A percentile compares a stretch with the other conserved stretches of the same genome.
Conservation (phyloP, 2,329 filamentous ascomycete genomes). For the Colletotrichum coccodes region DNA sequence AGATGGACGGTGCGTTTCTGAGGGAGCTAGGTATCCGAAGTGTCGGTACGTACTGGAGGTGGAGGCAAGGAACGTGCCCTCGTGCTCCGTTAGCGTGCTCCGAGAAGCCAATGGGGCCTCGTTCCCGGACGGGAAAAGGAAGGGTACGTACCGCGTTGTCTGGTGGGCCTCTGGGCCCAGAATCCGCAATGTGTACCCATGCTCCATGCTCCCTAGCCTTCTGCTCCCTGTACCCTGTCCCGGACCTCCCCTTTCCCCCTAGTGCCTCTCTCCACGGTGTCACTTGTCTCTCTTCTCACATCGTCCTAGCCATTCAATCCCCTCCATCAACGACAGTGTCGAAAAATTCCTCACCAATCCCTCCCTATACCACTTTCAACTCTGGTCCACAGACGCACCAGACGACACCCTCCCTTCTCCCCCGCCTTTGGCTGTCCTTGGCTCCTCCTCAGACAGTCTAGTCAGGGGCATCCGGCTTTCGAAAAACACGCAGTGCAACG, state of each 20-base stretch:
- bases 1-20: not conserved
- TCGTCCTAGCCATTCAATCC: constrained; percentile 31
- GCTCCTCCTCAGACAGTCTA: constrained; percentile 28
- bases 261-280: constrained; percentile 25
- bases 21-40: not conserved
- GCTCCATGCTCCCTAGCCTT: constrained; percentile 14
- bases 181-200: constrained; percentile 4
- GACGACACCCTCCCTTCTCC: constrained; percentile 12
- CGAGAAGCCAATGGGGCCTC: constrained; percentile 8
- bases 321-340: constrained; percentile 25
- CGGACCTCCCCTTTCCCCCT: constrained; percentile 25
- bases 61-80: constrained; percentile 1
- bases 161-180: not conserved
- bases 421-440: constrained; percentile 30
- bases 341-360: constrained; percentile 31
- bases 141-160: constrained; percentile 18
- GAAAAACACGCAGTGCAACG: constrained; percentile 23
- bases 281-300: constrained; percentile 29
- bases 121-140: constrained; percentile 7
- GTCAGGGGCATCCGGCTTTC: constrained; percentile 27
- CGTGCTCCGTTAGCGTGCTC: constrained; percentile 9
- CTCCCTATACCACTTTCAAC: constrained; percentile 24
- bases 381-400: constrained; percentile 13
- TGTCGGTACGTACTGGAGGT: not conserved
- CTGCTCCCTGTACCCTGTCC: constrained; percentile 20